phyloP scores from a whole-genome alignment of 2,329 filamentous ascomycete genomes.

The Neocucurbitaria cava region DNA sequence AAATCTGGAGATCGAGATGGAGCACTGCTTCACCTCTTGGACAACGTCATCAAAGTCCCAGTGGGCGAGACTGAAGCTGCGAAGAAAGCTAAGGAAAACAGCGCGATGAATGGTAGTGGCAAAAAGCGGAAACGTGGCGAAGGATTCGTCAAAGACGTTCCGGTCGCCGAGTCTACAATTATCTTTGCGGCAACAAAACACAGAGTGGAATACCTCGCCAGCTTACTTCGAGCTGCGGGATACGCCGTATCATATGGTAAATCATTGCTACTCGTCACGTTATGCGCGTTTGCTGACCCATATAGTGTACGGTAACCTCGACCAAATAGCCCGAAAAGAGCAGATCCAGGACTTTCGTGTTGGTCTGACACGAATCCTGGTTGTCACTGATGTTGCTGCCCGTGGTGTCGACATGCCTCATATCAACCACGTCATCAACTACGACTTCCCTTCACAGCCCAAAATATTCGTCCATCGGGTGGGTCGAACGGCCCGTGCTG shows the following conservation, averaged over 20 bases:
- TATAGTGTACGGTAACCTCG: constrained; percentile 84
- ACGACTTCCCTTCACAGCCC: constrained; percentile 94
- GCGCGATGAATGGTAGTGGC: constrained; percentile 53
- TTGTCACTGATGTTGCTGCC: constrained; percentile 95
- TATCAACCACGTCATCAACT: constrained; percentile 97
- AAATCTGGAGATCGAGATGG: constrained; percentile 95
- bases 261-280: neutral
- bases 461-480: constrained; percentile 98
- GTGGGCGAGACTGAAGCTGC: constrained; percentile 65
- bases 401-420: constrained; percentile 98
- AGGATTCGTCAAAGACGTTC: constrained; percentile 68
- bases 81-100: constrained; percentile 54
- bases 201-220: constrained; percentile 90
- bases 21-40: constrained; percentile 83
- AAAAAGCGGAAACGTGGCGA: constrained; percentile 77
- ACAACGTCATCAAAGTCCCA: constrained; percentile 93
- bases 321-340: constrained; percentile 90
- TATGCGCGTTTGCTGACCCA: constrained; percentile 3
- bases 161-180: constrained; percentile 91
- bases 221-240: constrained; percentile 78
- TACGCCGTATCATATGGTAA: constrained; percentile 82
- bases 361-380: constrained; percentile 85
- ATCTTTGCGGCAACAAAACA: constrained; percentile 96
- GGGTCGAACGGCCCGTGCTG: constrained; percentile 92
- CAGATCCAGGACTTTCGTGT: constrained; percentile 90